phyloP scores from a whole-genome alignment of 2,329 filamentous ascomycete genomes.

The Phaeoacremonium minimum region DNA sequence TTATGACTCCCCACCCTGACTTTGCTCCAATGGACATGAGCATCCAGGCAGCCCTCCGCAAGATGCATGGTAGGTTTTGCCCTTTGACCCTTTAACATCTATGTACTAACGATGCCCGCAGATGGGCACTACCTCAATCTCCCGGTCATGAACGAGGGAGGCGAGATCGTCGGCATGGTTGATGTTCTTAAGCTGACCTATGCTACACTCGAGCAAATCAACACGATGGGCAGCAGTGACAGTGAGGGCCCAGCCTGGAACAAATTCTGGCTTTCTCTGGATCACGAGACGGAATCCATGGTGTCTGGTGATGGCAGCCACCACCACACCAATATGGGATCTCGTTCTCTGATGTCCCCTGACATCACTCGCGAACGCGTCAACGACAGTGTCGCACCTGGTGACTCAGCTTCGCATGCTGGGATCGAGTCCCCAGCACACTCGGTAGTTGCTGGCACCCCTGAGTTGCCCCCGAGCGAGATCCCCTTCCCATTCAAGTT shows the following conservation, averaged over 20 bases:
- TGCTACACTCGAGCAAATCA: conserved; percentile 95
- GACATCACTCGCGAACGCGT: conserved; percentile 69
- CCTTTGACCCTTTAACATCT: neutral
- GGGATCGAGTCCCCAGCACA: conserved; percentile 74
- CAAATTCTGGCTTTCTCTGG: conserved; percentile 97
- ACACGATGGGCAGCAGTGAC: conserved; percentile 85
- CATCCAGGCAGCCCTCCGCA: conserved; percentile 93
- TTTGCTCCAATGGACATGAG: conserved; percentile 99
- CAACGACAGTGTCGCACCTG: conserved; percentile 79
- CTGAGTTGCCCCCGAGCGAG: conserved; percentile 60
- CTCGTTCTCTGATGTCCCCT: conserved; percentile 77
- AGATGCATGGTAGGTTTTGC: conserved; percentile 84
- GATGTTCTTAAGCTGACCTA: conserved; percentile 98
- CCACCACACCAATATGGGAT: conserved; percentile 62
- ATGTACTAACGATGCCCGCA: conserved; percentile 30
- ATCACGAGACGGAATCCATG: conserved; percentile 93
- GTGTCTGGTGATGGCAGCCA: conserved; percentile 86
- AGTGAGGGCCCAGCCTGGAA: conserved; percentile 97
- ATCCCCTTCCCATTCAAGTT: conserved; percentile 96
- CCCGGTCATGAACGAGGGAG: conserved; percentile 94
- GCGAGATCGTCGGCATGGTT: conserved; percentile 99
- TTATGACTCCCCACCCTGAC: conserved; percentile 98
- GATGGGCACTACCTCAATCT: conserved; percentile 98
- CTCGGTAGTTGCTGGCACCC: conserved; percentile 48
- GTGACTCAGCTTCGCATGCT: conserved; percentile 91